phyloP scores from a whole-genome alignment of 2,329 filamentous ascomycete species.

The Fusarium drepaniforme region DNA sequence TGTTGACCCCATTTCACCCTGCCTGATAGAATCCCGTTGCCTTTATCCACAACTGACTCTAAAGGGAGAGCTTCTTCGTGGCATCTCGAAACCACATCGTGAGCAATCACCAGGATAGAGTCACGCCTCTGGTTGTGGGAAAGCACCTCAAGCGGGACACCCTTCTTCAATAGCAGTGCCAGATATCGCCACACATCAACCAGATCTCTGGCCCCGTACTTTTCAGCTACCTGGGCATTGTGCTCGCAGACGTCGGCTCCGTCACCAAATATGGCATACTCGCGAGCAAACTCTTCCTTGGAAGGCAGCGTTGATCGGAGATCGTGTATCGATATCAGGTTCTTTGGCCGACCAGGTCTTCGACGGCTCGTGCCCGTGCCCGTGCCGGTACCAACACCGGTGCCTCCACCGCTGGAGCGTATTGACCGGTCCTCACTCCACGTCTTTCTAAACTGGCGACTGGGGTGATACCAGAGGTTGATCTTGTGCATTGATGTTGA shows the following conservation, averaged over 20 bases:
- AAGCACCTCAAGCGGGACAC: conserved; percentile 77
- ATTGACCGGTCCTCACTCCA: conserved; percentile 69
- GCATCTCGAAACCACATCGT: conserved; percentile 63
- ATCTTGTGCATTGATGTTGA: conserved; percentile 72
- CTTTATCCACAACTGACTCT: conserved; percentile 20
- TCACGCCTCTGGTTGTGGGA: conserved; percentile 65
- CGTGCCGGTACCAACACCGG: conserved; percentile 61
- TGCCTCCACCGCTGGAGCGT: conserved; percentile 72
- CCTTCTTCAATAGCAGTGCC: conserved; percentile 80
- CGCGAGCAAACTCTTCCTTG: conserved; percentile 79
- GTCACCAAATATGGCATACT: conserved; percentile 88
- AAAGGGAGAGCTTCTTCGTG: conserved; percentile 28
- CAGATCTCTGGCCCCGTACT: conserved; percentile 77
- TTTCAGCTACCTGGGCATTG: conserved; percentile 83
- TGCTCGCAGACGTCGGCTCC: conserved; percentile 85
- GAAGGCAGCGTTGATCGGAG: conserved; percentile 80
- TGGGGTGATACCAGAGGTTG: conserved; percentile 67
- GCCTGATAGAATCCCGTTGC: conserved; percentile 58
- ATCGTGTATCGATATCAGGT: conserved; percentile 80
- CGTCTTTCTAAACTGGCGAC: conserved; percentile 64
- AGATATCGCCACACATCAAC: conserved; percentile 88
- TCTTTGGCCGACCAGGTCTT: conserved; percentile 66
- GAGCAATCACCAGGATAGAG: conserved; percentile 77
- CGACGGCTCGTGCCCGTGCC: conserved; percentile 66
- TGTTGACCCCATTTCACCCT: conserved; percentile 77